These are phyloP conservation scores for Hygrophorus russula DNA, from an alignment of 768 basidiomycete species.

Conservation along the genomic window DNA sequence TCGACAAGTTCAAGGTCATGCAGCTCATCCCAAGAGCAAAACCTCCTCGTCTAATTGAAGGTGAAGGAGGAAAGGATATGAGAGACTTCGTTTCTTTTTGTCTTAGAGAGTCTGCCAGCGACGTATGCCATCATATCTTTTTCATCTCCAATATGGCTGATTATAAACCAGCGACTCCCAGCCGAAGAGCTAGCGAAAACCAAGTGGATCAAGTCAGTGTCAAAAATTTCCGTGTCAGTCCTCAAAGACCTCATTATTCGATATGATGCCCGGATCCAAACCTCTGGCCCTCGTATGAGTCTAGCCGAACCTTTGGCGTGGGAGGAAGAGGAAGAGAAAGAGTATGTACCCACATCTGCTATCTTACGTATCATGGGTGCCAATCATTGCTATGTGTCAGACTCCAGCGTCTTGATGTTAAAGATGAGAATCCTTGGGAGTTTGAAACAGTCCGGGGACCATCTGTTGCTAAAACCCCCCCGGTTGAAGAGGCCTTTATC, in stretches of 20 bases:
- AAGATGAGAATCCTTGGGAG: conserved; percentile 49
- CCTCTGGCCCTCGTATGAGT: conserved; percentile 67
- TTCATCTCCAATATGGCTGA: conserved; percentile 7
- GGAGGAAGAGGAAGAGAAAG: conserved; percentile 58
- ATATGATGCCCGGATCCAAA: conserved; percentile 34
- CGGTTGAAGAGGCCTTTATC: conserved; percentile 15
- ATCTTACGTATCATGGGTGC: background rate
- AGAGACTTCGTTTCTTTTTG: conserved; percentile 79
- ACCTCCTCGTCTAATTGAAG: conserved; percentile 71
- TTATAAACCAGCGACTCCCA: conserved; percentile 51
- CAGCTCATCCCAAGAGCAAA: conserved; percentile 79
- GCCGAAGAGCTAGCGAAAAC: conserved; percentile 84
- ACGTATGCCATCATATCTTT: conserved; percentile 35
- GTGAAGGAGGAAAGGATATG: conserved; percentile 75
- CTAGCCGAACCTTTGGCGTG: conserved; percentile 61
- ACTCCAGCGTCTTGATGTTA: conserved; percentile 13
- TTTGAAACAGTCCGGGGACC: conserved; percentile 60
- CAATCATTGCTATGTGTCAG: conserved; percentile 5
- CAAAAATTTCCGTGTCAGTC: conserved; percentile 54
- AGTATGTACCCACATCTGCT: conserved; percentile 21
- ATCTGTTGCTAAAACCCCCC: conserved; percentile 15
- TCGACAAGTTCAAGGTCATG: conserved; percentile 80
- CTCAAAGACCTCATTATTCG: conserved; percentile 75
- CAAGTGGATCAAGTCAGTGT: conserved; percentile 79
- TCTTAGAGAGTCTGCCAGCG: conserved; percentile 68